phyloP scores from a whole-genome alignment of 768 basidiomycete genomes.

The Naematelia aurantialba region DNA sequence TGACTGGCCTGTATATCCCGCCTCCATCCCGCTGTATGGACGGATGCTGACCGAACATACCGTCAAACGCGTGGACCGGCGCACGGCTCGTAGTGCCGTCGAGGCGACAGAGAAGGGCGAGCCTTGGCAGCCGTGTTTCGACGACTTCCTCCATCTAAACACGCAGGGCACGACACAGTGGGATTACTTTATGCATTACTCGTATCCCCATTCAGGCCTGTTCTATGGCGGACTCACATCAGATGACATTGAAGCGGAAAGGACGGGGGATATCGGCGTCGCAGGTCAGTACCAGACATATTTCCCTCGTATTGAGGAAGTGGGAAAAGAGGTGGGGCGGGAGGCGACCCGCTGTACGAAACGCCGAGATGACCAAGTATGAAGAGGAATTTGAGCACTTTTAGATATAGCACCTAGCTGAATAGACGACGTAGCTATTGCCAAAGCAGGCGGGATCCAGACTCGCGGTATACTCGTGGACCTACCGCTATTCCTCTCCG shows the following conservation, averaged over 20 bases:
- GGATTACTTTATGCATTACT: conserved; percentile 17
- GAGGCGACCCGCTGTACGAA: no score
- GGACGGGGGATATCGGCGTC: conserved; percentile 15
- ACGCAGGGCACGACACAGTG: conserved; percentile 16
- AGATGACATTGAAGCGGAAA: conserved; percentile 9
- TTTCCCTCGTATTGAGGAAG: background rate
- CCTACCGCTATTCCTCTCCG: conserved; percentile 6
- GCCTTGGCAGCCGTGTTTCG: conserved; percentile 9
- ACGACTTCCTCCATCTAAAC: conserved; percentile 15
- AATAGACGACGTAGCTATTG: conserved; percentile 4
- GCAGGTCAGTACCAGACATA: conserved; percentile 8
- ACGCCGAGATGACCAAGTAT: no score
- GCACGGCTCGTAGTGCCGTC: background rate
- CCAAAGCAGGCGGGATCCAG: conserved; percentile 9
- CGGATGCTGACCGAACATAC: background rate
- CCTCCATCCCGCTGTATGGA: background rate
- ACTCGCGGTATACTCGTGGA: conserved; percentile 13
- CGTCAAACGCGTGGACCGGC: conserved; percentile 1
- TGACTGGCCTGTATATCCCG: conserved; percentile 14
- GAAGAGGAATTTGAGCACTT: no score
- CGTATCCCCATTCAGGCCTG: conserved; percentile 7
- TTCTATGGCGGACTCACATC: conserved; percentile 15
- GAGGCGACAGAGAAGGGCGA: conserved; percentile 5
- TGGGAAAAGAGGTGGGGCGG: background rate
- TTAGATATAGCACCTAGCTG: no score